Percentiles rank a stretch among this genome's conserved stretches.
phyloP scores from a whole-genome alignment of 2,329 filamentous ascomycete species.

The Chrysosporium queenslandicum region DNA sequence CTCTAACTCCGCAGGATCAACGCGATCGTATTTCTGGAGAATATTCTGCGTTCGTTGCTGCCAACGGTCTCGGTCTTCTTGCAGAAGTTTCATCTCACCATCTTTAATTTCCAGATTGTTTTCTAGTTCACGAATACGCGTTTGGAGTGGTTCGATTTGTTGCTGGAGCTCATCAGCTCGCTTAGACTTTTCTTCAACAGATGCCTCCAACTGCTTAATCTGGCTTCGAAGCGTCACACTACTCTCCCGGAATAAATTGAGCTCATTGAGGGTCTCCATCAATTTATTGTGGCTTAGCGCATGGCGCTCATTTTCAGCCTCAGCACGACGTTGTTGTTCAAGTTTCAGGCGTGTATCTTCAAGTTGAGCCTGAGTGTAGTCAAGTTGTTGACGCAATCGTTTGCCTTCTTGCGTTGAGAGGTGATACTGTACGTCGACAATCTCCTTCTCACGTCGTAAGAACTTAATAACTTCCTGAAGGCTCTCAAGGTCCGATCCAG shows the following conservation, averaged over 20 bases:
- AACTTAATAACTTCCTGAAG: conserved; percentile 87
- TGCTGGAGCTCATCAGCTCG: conserved; percentile 64
- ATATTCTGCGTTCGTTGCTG: conserved; percentile 94
- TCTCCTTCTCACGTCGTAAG: conserved; percentile 90
- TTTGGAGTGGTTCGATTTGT: conserved; percentile 72
- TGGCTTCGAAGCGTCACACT: conserved; percentile 84
- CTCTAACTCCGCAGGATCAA: conserved; percentile 87
- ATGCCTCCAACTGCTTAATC: conserved; percentile 64
- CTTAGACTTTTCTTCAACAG: conserved; percentile 62
- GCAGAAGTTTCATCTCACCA: conserved; percentile 77
- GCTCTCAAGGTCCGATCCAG: conserved; percentile 55
- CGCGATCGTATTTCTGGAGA: conserved; percentile 87
- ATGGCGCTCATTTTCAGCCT: conserved; percentile 61
- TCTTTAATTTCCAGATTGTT: conserved; percentile 71
- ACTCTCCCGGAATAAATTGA: conserved; percentile 93
- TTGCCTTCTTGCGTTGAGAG: conserved; percentile 80
- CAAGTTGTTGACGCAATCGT: conserved; percentile 78
- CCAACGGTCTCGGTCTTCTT: conserved; percentile 88
- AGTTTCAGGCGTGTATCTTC: conserved; percentile 83
- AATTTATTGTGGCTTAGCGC: conserved; percentile 77
- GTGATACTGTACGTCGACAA: conserved; percentile 91
- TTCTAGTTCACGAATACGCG: conserved; percentile 69
- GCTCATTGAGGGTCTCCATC: conserved; percentile 87
- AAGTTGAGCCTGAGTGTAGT: conserved; percentile 75
- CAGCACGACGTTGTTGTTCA: conserved; percentile 71